Conservation (phyloP, 2,329 filamentous ascomycete species). For the Dryadomyces quercivorus region DNA sequence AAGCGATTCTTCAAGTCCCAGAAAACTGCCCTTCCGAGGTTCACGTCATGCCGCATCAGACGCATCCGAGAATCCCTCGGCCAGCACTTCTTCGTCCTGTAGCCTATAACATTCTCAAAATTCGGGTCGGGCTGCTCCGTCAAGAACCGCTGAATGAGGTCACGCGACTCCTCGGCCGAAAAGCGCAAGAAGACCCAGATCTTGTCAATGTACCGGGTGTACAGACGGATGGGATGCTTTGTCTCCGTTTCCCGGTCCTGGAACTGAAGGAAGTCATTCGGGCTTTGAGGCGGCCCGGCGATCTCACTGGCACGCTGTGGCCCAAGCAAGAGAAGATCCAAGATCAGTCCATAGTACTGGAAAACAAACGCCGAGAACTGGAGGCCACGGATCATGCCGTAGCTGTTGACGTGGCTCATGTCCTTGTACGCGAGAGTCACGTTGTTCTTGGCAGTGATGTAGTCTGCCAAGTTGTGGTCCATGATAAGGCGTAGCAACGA, state of each 20-base stretch:
- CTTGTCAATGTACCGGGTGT: conserved; percentile 94
- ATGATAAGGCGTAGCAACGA: conserved; percentile 88
- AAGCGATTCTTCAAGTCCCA: conserved; percentile 98
- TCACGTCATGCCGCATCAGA: conserved; percentile 96
- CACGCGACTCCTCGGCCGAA: conserved; percentile 82
- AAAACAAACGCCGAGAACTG: conserved; percentile 99
- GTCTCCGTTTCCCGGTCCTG: conserved; percentile 85
- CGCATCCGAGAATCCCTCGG: conserved; percentile 95
- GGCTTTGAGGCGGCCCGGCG: conserved; percentile 81
- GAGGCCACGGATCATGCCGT: conserved; percentile 93
- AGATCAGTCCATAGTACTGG: conserved; percentile 93
- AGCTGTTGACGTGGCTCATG: conserved; percentile 99
- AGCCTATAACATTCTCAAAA: conserved; percentile 98
- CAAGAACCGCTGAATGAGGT: conserved; percentile 92
- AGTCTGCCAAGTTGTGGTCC: conserved; percentile 98
- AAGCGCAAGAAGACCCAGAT: conserved; percentile 98
- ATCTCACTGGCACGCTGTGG: conserved; percentile 96
- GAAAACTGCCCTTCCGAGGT: conserved; percentile 92
- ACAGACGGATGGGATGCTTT: conserved; percentile 90
- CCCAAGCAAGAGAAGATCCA: conserved; percentile 84
- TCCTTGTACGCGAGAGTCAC: conserved; percentile 99
- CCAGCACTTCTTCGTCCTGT: conserved; percentile 99
- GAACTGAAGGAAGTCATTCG: conserved; percentile 97
- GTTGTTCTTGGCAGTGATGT: conserved; percentile 99
- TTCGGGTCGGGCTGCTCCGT: conserved; percentile 98